Percentiles rank a stretch among this genome's conserved stretches.
Evolutionary conservation across 1,139 yeast genomes (phyloP).

Genomic region (Suhomyces choctaworum): DNA sequence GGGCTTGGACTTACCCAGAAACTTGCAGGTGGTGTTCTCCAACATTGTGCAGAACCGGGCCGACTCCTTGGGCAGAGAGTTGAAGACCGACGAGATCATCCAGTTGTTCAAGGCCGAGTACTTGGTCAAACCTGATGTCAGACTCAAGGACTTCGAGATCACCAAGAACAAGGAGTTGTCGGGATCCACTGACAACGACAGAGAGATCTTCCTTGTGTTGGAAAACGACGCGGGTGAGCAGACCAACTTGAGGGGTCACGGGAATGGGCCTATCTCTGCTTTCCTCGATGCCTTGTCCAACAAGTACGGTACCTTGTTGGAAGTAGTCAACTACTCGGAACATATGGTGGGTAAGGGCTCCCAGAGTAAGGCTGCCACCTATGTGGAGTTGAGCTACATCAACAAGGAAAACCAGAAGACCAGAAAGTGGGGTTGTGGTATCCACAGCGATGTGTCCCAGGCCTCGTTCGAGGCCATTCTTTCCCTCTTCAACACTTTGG

Average conservation of each 20-base stretch:
- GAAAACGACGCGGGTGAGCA: slow-evolving; percentile 28
- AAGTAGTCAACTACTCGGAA: slow-evolving; percentile 46
- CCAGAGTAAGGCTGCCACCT: slow-evolving; percentile 48
- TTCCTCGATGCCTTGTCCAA: slow-evolving; percentile 43
- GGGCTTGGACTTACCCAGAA: slow-evolving; percentile 50
- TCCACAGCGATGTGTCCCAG: slow-evolving; percentile 46
- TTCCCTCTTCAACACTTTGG: slow-evolving; percentile 40
- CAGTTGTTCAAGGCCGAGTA: slow-evolving; percentile 40
- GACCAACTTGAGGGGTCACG: slow-evolving; percentile 35
- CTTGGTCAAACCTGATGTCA: slow-evolving; percentile 26
- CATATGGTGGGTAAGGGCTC: slow-evolving; percentile 48
- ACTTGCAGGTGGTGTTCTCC: slow-evolving; percentile 46
- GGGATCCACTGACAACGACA: slow-evolving; percentile 21
- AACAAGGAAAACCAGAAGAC: slow-evolving; percentile 28
- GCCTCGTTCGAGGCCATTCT: slow-evolving; percentile 51
- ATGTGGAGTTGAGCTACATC: slow-evolving; percentile 41
- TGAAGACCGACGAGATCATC: slow-evolving; percentile 44
- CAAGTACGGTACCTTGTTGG: slow-evolving; percentile 35
- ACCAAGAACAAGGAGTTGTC: slow-evolving; percentile 24
- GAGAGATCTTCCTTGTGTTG: slow-evolving; percentile 27
- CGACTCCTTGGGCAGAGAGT: slow-evolving; percentile 46
- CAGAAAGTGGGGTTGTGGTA: slow-evolving; percentile 48
- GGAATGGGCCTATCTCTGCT: slow-evolving; percentile 52
- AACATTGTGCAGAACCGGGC: slow-evolving; percentile 42
- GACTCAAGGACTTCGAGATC: slow-evolving; percentile 38